Conservation (phyloP, 2,329 filamentous ascomycete species). For the Phyllosticta citriasiana region DNA sequence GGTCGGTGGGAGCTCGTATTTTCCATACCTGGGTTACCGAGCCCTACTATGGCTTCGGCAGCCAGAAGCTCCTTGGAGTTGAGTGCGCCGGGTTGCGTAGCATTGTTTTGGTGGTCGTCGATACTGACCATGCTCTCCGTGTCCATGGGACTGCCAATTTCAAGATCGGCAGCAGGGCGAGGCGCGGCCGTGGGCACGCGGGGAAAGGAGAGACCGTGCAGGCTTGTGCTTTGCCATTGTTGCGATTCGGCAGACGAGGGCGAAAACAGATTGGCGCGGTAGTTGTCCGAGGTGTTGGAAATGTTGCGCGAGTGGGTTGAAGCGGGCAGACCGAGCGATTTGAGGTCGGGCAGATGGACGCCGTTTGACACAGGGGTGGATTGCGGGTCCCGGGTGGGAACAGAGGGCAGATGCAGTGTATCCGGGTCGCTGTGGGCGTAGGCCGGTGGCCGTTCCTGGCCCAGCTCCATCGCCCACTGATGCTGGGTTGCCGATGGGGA, state of each 20-base stretch:
- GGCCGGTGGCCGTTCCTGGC: conserved; percentile 30
- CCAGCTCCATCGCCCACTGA: conserved; percentile 15
- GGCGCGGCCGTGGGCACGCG: conserved; percentile 22
- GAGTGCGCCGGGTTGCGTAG: conserved; percentile 8
- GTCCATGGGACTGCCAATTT: conserved; percentile 35
- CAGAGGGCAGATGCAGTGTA: conserved; percentile 31
- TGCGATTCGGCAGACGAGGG: conserved; percentile 15
- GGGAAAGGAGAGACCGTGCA: conserved; percentile 19
- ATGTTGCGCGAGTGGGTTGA: conserved; percentile 24
- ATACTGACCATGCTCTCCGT: conserved; percentile 32
- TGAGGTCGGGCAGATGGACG: conserved; percentile 34
- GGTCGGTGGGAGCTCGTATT: background rate
- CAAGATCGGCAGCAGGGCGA: conserved; percentile 21
- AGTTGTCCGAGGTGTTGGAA: conserved; percentile 16
- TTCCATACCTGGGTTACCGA: conserved; percentile 38
- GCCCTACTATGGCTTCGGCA: conserved; percentile 40
- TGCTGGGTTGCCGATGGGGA: background rate
- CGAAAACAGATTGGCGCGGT: conserved; percentile 25
- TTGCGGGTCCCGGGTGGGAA: conserved; percentile 28
- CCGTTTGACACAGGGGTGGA: conserved; percentile 12
- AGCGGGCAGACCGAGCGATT: conserved; percentile 32
- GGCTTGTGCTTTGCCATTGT: conserved; percentile 19
- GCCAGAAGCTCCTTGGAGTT: conserved; percentile 34
- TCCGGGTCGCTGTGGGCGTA: conserved; percentile 34
- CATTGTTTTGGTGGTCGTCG: conserved; percentile 21